Evolutionary conservation across 257 asterid species (phyloP).

Genomic region (Plectranthus barbatus): DNA sequence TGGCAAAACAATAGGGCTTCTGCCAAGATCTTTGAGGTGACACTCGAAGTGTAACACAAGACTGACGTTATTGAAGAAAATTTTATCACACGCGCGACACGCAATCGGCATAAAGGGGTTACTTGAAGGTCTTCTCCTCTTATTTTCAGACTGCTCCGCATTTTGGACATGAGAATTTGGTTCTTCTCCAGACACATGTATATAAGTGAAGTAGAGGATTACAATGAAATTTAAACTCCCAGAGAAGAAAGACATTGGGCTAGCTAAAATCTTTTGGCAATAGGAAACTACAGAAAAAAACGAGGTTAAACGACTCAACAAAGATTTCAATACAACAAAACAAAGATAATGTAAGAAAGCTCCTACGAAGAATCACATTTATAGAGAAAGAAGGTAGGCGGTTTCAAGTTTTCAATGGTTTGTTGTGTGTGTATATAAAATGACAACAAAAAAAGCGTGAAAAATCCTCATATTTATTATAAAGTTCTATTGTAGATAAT

Average conservation of each 20-base stretch:
- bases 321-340: not conserved
- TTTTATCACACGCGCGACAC: slow-evolving; percentile 20
- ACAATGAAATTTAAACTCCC: not conserved
- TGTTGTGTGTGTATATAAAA: slow-evolving; percentile 1
- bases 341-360: no score
- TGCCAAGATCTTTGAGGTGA: not conserved
- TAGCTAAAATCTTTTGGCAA: not conserved
- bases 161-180: not conserved
- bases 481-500: not conserved
- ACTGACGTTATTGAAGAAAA: slow-evolving; percentile 16
- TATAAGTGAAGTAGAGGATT: not conserved
- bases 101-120: slow-evolving; percentile 1
- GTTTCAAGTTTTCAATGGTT: not conserved
- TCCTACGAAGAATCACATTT: not conserved
- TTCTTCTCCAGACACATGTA: not conserved
- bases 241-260: not conserved
- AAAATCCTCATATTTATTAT: slow-evolving; percentile 6
- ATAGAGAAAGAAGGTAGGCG: slow-evolving; percentile 3
- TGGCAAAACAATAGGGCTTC: not conserved
- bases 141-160: slow-evolving; percentile 2
- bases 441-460: not conserved
- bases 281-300: not conserved
- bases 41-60: slow-evolving; percentile 19
- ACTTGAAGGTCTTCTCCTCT: not conserved
- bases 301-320: not conserved